Evolutionary conservation across 768 basidiomycete species (phyloP).

Genomic region (Gyrodon lividus): DNA sequence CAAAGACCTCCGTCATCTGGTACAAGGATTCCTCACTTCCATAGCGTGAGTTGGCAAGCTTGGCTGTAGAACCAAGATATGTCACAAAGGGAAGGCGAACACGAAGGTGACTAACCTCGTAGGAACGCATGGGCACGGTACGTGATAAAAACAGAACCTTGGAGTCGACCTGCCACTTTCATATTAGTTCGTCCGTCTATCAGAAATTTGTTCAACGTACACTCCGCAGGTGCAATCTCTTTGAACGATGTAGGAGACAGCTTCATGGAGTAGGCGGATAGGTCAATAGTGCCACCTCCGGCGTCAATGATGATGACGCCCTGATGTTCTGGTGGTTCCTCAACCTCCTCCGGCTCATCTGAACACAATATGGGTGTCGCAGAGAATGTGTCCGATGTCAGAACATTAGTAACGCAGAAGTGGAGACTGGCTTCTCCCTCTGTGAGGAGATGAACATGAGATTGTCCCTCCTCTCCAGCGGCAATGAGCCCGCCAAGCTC

Average conservation of each 20-base stretch:
- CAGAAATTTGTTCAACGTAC: slow-evolving; percentile 15
- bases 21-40: slow-evolving; percentile 30
- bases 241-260: slow-evolving; percentile 37
- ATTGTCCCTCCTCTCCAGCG: slow-evolving; percentile 34
- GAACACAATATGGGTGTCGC: slow-evolving; percentile 6
- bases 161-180: slow-evolving; percentile 32
- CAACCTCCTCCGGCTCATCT: slow-evolving; percentile 21
- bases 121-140: slow-evolving; percentile 32
- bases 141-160: slow-evolving; percentile 39
- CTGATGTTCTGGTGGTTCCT: slow-evolving; percentile 18
- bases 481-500: slow-evolving; percentile 50
- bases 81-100: background rate
- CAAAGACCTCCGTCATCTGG: slow-evolving; percentile 33
- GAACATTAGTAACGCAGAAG: slow-evolving; percentile 49
- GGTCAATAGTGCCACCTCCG: slow-evolving; percentile 42
- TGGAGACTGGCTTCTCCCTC: slow-evolving; percentile 63
- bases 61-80: slow-evolving; percentile 15
- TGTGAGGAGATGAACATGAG: slow-evolving; percentile 52
- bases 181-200: background rate
- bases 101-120: slow-evolving; percentile 22
- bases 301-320: slow-evolving; percentile 48
- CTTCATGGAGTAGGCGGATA: slow-evolving; percentile 41
- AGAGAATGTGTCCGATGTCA: slow-evolving; percentile 31
- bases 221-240: slow-evolving; percentile 35
- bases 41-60: slow-evolving; percentile 28